Conservation (phyloP, 805 yeast genomes). For the Myxozyma vanderwaltii region DNA sequence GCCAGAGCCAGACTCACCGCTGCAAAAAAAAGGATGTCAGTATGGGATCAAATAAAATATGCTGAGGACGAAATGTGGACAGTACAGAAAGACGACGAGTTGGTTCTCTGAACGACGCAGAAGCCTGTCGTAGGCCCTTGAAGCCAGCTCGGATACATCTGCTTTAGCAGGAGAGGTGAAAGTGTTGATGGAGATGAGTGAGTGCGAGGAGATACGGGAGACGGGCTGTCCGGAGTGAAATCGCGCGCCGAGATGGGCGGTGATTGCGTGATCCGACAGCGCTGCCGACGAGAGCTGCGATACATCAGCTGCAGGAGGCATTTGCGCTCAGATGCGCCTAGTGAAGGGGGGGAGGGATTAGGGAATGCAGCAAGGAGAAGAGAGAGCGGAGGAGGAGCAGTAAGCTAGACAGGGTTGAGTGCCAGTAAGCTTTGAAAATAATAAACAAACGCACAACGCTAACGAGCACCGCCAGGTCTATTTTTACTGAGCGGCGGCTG, state of each 20-base stretch:
- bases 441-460: slow-evolving; percentile 1
- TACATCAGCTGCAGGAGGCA: slow-evolving; percentile 40
- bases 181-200: slow-evolving; percentile 47
- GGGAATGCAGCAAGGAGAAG: neutral
- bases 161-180: slow-evolving; percentile 44
- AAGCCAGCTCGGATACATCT: slow-evolving; percentile 44
- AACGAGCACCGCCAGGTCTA: neutral
- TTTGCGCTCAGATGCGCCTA: too few relatives aligned
- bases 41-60: neutral
- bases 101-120: slow-evolving; percentile 44
- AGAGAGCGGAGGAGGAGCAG: neutral
- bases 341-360: neutral
- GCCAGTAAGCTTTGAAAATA: neutral
- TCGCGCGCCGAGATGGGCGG: slow-evolving; percentile 49
- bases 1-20: slow-evolving; percentile 48
- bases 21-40: slow-evolving; percentile 6
- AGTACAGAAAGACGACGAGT: slow-evolving; percentile 42
- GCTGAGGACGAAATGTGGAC: too few relatives aligned
- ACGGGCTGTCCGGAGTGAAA: slow-evolving; percentile 49
- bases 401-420: neutral
- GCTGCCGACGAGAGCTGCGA: slow-evolving; percentile 43
- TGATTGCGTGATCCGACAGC: slow-evolving; percentile 46
- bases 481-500: neutral
- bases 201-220: slow-evolving; percentile 44
- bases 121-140: slow-evolving; percentile 45